Evolutionary conservation across 495 filamentous ascomycete species (phyloP), one percentile per base, ranked within the genome.

Genomic region (Penicillium arizonense): DNA sequence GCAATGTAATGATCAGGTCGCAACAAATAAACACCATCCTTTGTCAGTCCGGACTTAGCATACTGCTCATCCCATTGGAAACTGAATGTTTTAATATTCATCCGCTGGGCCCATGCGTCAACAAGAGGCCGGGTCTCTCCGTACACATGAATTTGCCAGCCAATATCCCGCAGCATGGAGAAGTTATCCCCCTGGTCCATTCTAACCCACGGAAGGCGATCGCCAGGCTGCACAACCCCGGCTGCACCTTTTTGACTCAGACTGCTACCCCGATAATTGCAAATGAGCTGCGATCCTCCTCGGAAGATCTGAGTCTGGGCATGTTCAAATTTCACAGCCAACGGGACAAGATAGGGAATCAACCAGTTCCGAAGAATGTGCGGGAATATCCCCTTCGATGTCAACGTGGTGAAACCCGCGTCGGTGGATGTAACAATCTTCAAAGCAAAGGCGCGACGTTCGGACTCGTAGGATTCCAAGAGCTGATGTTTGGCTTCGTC

Each of bases 391-490:
- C 67, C 63, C 23, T 57, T 45, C 0, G 49, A 51, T 3, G 63
- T 62, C 11, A 64, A 24, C 13, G 37, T n/a, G 6, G 57, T 70
- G 37, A 74, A 72, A 5, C 56, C 68, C 10, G 38, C 46, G 30
- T 72, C 71, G 1, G 69, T 74, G 0, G 67, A 65, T 13, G 62
- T 54, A 11, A 70, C 59, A 2, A 73, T 52, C 14, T 47, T 57
- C 14, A 52, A 32, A 3, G 70, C 70, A 39, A 73, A 73, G 2
- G 68, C 50, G 32, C 65, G 64, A 7, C 83, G 76, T 56, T 86
- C 82, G 4, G 48, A 44, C 36, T 73, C 73, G 55, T 80, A 85
- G 18, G 72, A 75, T n/a, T 77, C 67, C 5, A 86, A 69, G 2
- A 85, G 62, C 1, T 53, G 55, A 8, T 66, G 46, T 18, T 60